A percentile compares a stretch with the other conserved stretches of the same genome.
phyloP scores from a whole-genome alignment of 352 stramenopile genomes.

The Phytophthora tubulina region DNA sequence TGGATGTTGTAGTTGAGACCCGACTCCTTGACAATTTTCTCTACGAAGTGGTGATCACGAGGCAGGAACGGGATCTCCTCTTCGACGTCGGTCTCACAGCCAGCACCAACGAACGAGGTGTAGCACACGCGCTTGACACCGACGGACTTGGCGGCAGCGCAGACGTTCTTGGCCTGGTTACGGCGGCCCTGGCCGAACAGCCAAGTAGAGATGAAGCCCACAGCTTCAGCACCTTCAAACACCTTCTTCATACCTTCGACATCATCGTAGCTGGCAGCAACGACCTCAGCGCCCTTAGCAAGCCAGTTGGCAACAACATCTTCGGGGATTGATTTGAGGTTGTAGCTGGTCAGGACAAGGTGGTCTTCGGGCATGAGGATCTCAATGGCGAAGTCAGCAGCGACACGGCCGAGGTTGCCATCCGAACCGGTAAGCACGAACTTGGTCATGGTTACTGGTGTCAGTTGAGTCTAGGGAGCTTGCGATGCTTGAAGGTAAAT shows the following conservation, averaged over 20 bases:
- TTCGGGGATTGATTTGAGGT: slow-evolving; percentile 30
- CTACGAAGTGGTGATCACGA: slow-evolving; percentile 39
- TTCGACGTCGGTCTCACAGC: slow-evolving; percentile 26
- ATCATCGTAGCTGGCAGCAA: slow-evolving; percentile 34
- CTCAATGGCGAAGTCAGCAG: slow-evolving; percentile 36
- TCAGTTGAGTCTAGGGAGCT: not conserved
- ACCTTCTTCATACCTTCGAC: slow-evolving; percentile 31
- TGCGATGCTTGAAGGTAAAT: slow-evolving; percentile 16
- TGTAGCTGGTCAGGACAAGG: slow-evolving; percentile 40
- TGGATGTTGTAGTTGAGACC: slow-evolving; percentile 47
- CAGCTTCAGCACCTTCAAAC: slow-evolving; percentile 32
- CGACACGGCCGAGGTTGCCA: slow-evolving; percentile 38
- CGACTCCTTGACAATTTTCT: slow-evolving; percentile 34
- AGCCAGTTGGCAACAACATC: slow-evolving; percentile 25
- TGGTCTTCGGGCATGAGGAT: slow-evolving; percentile 36
- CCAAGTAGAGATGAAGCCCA: slow-evolving; percentile 40
- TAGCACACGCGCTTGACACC: slow-evolving; percentile 43
- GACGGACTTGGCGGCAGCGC: slow-evolving; percentile 26
- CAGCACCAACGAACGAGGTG: slow-evolving; percentile 41
- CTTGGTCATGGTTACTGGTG: slow-evolving; percentile 27
- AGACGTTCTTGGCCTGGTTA: slow-evolving; percentile 34
- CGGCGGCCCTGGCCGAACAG: slow-evolving; percentile 31
- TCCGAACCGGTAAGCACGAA: slow-evolving; percentile 40
- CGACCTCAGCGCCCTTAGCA: slow-evolving; percentile 27
- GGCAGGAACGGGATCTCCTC: slow-evolving; percentile 45